Evolutionary conservation across 2,329 filamentous ascomycete genomes (phyloP).

Genomic region (Fusarium abutilonis): DNA sequence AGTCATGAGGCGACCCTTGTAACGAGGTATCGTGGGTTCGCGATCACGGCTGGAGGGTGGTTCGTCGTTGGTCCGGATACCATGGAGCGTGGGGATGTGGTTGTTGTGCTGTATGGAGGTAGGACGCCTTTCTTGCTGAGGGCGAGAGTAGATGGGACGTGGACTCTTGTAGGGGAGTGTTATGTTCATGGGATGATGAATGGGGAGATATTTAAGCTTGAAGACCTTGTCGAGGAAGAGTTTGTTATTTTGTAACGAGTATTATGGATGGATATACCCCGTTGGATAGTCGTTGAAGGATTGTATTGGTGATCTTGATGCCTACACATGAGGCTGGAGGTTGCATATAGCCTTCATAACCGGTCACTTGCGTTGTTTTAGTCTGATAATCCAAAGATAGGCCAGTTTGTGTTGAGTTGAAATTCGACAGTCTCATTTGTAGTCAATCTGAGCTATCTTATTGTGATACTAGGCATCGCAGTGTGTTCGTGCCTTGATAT

Average conservation of each 20-base stretch:
- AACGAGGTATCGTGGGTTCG: conserved; percentile 49
- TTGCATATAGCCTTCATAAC: too few species aligned
- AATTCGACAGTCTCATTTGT: not conserved
- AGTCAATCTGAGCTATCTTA: not conserved
- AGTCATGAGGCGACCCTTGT: conserved; percentile 51
- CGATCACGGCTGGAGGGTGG: conserved; percentile 46
- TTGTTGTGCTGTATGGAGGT: conserved; percentile 50
- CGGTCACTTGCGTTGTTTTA: not conserved
- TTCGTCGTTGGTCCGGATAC: conserved; percentile 49
- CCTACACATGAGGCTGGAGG: too few species aligned
- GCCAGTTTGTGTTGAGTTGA: not conserved
- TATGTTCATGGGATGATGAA: conserved; percentile 53
- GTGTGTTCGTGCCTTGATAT: not conserved
- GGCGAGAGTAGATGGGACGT: conserved; percentile 22
- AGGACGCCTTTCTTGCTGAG: conserved; percentile 49
- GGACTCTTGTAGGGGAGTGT: conserved; percentile 50
- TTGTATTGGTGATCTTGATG: too few species aligned
- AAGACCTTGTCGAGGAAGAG: conserved; percentile 42
- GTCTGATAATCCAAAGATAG: too few species aligned
- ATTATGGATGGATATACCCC: conserved; percentile 21
- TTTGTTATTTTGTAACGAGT: conserved; percentile 46
- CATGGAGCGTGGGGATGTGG: conserved; percentile 46
- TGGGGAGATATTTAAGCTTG: conserved; percentile 45
- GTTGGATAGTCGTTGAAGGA: not conserved
- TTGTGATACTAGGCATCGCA: not conserved